Percentiles rank a stretch among this genome's conserved stretches.
phyloP scores from a whole-genome alignment of 441 rosid genomes.

The Bruguiera hainesii region DNA sequence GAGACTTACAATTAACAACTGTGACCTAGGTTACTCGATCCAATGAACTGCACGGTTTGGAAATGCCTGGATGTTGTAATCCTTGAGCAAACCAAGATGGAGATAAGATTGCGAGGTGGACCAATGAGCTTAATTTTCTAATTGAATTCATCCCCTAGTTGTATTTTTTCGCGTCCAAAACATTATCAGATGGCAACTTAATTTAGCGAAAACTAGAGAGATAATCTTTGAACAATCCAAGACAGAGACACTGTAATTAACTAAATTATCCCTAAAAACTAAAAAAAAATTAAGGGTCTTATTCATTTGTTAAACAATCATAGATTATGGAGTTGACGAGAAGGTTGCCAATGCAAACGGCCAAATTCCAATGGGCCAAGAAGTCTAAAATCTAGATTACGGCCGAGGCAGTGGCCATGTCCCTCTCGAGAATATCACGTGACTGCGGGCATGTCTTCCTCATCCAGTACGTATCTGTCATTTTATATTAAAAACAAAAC shows the following conservation, averaged over 20 bases:
- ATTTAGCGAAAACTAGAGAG: constrained; percentile 19
- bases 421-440: constrained; percentile 51
- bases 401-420: constrained; percentile 38
- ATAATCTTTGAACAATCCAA: constrained; percentile 28
- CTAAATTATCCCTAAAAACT: too few species aligned
- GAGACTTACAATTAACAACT: too few species aligned
- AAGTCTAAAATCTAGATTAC: constrained; percentile 24
- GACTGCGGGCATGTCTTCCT: constrained; percentile 31
- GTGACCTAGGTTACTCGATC: neutral
- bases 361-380: neutral
- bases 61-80: neutral
- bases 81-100: constrained; percentile 9
- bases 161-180: neutral
- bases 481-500: constrained; percentile 19
- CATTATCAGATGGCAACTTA: neutral
- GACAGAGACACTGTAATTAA: constrained; percentile 26
- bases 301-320: neutral
- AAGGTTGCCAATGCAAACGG: neutral
- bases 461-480: constrained; percentile 27
- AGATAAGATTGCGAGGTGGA: neutral
- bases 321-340: constrained; percentile 12
- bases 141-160: neutral
- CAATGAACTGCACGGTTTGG: neutral
- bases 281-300: neutral
- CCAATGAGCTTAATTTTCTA: neutral